Evolutionary conservation across 192 early-diverging fungal genomes (phyloP).

Genomic region (Dimargaris xerosporica): DNA sequence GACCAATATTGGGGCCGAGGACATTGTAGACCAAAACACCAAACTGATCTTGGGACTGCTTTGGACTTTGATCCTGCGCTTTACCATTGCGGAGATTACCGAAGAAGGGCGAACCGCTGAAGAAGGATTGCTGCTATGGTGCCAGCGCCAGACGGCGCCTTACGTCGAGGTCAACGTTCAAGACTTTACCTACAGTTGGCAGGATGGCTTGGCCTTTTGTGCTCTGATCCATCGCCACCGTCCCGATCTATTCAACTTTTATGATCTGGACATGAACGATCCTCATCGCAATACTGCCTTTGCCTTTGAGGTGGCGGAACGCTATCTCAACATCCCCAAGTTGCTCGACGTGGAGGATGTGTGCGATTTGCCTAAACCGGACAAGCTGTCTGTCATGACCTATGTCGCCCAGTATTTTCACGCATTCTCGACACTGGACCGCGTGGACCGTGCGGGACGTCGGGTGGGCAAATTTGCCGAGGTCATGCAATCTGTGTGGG

Average conservation of each 20-base stretch:
- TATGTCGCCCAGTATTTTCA: slow-evolving; percentile 98
- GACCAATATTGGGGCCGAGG: slow-evolving; percentile 96
- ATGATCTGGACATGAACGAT: slow-evolving; percentile 67
- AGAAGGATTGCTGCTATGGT: slow-evolving; percentile 94
- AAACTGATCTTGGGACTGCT: slow-evolving; percentile 93
- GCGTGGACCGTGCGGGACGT: slow-evolving; percentile 72
- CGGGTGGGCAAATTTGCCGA: slow-evolving; percentile 87
- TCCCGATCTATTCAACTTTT: slow-evolving; percentile 85
- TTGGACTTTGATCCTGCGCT: slow-evolving; percentile 94
- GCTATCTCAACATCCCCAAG: slow-evolving; percentile 78
- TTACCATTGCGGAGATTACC: slow-evolving; percentile 87
- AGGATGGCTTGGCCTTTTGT: slow-evolving; percentile 89
- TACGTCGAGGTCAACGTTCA: slow-evolving; percentile 78
- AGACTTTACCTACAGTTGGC: slow-evolving; percentile 89
- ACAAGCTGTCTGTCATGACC: slow-evolving; percentile 95
- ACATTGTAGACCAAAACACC: slow-evolving; percentile 83
- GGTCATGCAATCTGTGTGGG: slow-evolving; percentile 74
- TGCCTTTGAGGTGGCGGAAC: slow-evolving; percentile 89
- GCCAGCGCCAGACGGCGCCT: slow-evolving; percentile 84
- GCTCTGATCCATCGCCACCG: slow-evolving; percentile 94
- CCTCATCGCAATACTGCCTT: slow-evolving; percentile 74
- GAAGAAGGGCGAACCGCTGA: slow-evolving; percentile 92
- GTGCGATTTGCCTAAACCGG: slow-evolving; percentile 82
- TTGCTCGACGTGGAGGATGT: slow-evolving; percentile 93
- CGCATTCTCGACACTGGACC: slow-evolving; percentile 76